Evolutionary conservation across 1,284 basidiomycete species (phyloP).

Genomic region (Pascua sp.): DNA sequence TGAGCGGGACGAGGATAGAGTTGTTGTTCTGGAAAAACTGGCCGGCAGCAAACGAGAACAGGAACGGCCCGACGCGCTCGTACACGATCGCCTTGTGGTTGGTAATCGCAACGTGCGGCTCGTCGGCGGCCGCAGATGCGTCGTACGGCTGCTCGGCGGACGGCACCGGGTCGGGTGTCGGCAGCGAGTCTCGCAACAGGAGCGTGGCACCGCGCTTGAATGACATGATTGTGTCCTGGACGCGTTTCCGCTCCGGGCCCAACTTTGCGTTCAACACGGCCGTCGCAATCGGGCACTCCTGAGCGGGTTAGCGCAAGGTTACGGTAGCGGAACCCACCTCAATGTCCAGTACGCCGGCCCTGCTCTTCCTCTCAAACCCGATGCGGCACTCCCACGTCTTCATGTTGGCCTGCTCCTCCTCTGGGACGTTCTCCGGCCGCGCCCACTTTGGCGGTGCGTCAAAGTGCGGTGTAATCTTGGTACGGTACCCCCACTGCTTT

Average conservation of each 20-base stretch:
- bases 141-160: slow-evolving; percentile 35
- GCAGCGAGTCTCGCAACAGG: slow-evolving; percentile 81
- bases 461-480: slow-evolving; percentile 97
- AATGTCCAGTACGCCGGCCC: slow-evolving; percentile 79
- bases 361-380: slow-evolving; percentile 83
- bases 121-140: slow-evolving; percentile 14
- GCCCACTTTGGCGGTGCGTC: slow-evolving; percentile 65
- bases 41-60: slow-evolving; percentile 84
- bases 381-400: slow-evolving; percentile 51
- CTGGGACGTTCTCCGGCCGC: slow-evolving; percentile 6
- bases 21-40: slow-evolving; percentile 99
- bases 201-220: slow-evolving; percentile 90
- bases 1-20: slow-evolving; percentile 77
- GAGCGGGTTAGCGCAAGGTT: background rate
- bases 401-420: slow-evolving; percentile 10
- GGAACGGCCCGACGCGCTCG: slow-evolving; percentile 73
- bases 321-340: slow-evolving; percentile 60
- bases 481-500: slow-evolving; percentile 84
- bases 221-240: slow-evolving; percentile 70
- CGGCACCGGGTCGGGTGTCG: slow-evolving; percentile 28
- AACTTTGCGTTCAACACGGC: slow-evolving; percentile 71
- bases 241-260: slow-evolving; percentile 60
- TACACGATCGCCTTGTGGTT: slow-evolving; percentile 77
- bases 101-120: slow-evolving; percentile 68
- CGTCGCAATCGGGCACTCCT: slow-evolving; percentile 94